These are phyloP conservation scores for Aegilops longissima DNA, from an alignment of 176 grass and related monocot species.

Conservation along the genomic window DNA sequence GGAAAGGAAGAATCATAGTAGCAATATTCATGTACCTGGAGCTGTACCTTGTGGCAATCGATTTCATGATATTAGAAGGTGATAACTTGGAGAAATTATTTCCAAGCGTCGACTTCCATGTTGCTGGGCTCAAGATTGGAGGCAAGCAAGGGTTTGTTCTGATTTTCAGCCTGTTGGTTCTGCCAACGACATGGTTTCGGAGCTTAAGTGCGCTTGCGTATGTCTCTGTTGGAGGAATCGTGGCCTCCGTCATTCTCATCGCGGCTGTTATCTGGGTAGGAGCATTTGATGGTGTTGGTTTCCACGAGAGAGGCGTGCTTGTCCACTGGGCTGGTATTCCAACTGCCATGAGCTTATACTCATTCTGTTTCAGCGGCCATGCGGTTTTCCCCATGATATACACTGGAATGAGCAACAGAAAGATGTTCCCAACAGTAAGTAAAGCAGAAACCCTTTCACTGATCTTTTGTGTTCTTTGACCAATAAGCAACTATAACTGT, in stretches of 20 bases:
- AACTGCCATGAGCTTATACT: conserved; percentile 74
- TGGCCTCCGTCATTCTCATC: conserved; percentile 66
- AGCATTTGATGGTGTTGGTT: conserved; percentile 60
- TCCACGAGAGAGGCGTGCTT: conserved; percentile 59
- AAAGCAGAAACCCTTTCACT: not conserved
- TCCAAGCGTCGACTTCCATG: conserved; percentile 50
- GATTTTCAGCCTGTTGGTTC: conserved; percentile 58
- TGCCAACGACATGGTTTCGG: conserved; percentile 84
- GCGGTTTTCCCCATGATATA: conserved; percentile 86
- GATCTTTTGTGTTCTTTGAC: conserved; percentile 9
- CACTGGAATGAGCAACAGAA: conserved; percentile 67
- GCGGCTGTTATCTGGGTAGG: conserved; percentile 63
- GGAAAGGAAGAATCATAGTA: conserved; percentile 54
- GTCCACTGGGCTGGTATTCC: conserved; percentile 66
- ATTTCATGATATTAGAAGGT: conserved; percentile 92
- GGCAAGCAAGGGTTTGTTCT: conserved; percentile 81
- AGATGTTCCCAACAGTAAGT: conserved; percentile 68
- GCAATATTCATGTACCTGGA: conserved; percentile 62
- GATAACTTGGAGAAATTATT: conserved; percentile 93
- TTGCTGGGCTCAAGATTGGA: conserved; percentile 50
- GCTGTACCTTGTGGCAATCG: conserved; percentile 68
- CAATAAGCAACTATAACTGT: not conserved
- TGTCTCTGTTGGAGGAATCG: conserved; percentile 60
- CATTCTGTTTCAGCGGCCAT: conserved; percentile 95
- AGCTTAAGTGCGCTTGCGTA: conserved; percentile 77